Base-by-base conservation (phyloP, 2,329 filamentous ascomycete genomes). In the Aureobasidium mangrovei region DNA sequence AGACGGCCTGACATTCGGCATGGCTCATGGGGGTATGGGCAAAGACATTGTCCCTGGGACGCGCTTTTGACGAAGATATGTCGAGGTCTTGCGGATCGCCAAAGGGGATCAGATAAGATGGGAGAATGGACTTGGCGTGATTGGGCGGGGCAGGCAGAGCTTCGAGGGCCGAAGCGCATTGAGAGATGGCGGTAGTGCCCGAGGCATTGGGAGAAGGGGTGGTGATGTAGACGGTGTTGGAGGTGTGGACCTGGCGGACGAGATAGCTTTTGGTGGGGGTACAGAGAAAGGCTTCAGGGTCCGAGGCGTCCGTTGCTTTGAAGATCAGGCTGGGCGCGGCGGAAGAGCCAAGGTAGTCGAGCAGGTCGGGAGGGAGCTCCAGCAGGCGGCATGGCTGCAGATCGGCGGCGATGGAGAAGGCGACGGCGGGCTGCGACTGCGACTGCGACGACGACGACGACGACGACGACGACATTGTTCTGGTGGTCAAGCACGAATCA, bases 241-340 rank as follows among this genome's bases (percentile, higher is more conserved):
- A 84, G 12, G 81, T 83, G 60, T 82, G 80, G 51, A 84, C 81
- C 65, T 84, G 81, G 60, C 80, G 80, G 49, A 84, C 68, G 56
- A 77, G 74, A 69, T 77, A 85, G 8, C 80, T 81, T 59, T 76
- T 72, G 53, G 71, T 70, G 7, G 72, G 69, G 2, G 79, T 83
- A 68, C 81, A 84, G 56, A 85, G 71, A 57, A 83, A 80, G 31
- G 79, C 77, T 55, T 71, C 72, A 26, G 63, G 57, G 10, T 59
- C 56, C 29, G 63, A 60, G 36, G 60, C 53, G 47, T 63, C 56
- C 40, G 60, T 56, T 24, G 68, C 68, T 57, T 71, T 70, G 55
- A 75, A 72, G 64, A 69, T 67, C 59, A 69, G 65, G 56, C 69
- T 70, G 36, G 69, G 68, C 38, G 69, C 65, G 56, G 74, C 68